Evolutionary conservation across 371 early-diverging fungal genomes (phyloP), one percentile per base, ranked within the genome.

Genomic region (Mucor indicus): DNA sequence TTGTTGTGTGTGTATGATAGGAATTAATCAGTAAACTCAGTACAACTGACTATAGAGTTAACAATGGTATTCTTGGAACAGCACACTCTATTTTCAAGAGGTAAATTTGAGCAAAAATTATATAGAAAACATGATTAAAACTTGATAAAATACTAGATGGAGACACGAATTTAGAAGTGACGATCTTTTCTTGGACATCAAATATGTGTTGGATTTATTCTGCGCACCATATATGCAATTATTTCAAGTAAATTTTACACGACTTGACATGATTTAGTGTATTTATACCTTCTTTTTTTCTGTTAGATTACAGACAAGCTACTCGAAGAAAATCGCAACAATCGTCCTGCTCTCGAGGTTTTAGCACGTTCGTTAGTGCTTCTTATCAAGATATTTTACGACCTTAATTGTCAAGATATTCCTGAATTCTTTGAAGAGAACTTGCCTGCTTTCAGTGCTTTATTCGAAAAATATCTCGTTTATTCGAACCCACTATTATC

Each of bases 341-440:
- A 94, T 55, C 53, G 48, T 17, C 61, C 65, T 24, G 86, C 84
- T 13, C 69, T 96, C 36, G 64, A 79, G 23, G 62, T 85, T 11
- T 72, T 93, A 32, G 78, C 92, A 44, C 83, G 90, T 49, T 80
- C 87, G 11, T 56, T 98, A 36, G 68, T 82, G 42, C 75, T 93
- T 6, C 54, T 95, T 50, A 77, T 82, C 50, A 90, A 96, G 65
- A 89, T 98, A 38, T 98, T 81, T 64, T 93, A 90, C 55, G 86
- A 86, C 60, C 66, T 96, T 44, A 96, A 92, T 63, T 92, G 82
- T 62, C 96, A 96, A 63, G 98, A 98, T 72, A 67, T 96, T 33
- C 97, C 97, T 11, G 94, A 91, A 51, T 95, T 91, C 69, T 96
- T 96, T 55, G 98, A 96, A 57, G 95, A 96, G 57, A 77, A 95